These are phyloP conservation scores for Aspergillus baeticus DNA, from an alignment of 495 filamentous ascomycete species.

Conservation along the genomic window DNA sequence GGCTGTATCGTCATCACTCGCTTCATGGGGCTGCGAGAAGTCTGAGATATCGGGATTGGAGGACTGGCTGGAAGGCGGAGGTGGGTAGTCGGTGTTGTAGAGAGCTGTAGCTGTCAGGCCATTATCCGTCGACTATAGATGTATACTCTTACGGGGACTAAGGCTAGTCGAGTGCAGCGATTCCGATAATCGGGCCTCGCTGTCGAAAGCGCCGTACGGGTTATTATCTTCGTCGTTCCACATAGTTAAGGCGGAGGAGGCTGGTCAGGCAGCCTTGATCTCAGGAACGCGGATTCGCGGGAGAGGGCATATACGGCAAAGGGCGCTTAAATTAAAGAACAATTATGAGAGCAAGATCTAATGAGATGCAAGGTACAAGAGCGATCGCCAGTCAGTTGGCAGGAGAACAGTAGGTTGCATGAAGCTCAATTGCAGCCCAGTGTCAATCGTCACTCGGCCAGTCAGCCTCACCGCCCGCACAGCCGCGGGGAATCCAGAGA, in stretches of 20 bases:
- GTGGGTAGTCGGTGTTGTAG: conserved; percentile 46
- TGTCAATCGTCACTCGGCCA: background rate
- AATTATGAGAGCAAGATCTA: background rate
- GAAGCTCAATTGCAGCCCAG: background rate
- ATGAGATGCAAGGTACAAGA: background rate
- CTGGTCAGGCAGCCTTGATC: conserved; percentile 22
- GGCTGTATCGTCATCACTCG: conserved; percentile 60
- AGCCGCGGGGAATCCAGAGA: conserved; percentile 10
- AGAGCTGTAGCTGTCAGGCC: conserved; percentile 29
- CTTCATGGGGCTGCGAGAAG: conserved; percentile 52
- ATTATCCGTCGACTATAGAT: background rate
- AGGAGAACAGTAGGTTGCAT: background rate
- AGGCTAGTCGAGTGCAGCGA: conserved; percentile 64
- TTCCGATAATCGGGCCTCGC: conserved; percentile 74
- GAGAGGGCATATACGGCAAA: conserved; percentile 2
- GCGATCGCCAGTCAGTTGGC: background rate
- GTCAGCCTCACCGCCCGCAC: conserved; percentile 9
- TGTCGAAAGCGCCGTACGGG: conserved; percentile 87
- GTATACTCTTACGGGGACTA: conserved; percentile 42
- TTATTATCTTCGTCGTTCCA: conserved; percentile 95
- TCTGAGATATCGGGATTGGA: conserved; percentile 56
- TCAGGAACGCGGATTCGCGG: conserved; percentile 1
- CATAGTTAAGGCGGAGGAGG: conserved; percentile 29
- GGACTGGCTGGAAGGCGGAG: conserved; percentile 44
- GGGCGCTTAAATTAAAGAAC: background rate